Percentiles rank a stretch among this genome's conserved stretches.
phyloP scores from a whole-genome alignment of 768 basidiomycete species.

The Hortiboletus flavorubellus region DNA sequence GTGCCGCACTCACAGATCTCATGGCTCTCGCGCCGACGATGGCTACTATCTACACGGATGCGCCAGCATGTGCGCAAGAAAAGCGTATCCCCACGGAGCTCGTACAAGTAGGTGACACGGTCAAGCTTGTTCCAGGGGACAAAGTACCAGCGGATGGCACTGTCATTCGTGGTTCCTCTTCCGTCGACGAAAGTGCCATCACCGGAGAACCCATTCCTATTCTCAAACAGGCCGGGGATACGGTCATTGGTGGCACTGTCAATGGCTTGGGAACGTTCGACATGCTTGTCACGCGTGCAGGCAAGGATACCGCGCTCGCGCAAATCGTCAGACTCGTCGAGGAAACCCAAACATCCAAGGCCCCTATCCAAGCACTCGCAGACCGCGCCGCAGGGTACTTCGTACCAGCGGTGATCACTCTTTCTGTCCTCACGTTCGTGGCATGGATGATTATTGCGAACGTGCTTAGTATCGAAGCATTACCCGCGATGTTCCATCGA shows the following conservation, averaged over 20 bases:
- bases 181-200: conserved; percentile 93
- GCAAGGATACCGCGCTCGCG: conserved; percentile 92
- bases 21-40: conserved; percentile 95
- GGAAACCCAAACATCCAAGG: conserved; percentile 96
- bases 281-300: conserved; percentile 92
- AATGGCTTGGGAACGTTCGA: conserved; percentile 98
- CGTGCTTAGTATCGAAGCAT: conserved; percentile 47
- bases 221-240: conserved; percentile 77
- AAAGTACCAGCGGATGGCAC: conserved; percentile 95
- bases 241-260: conserved; percentile 94
- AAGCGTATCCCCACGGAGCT: conserved; percentile 93
- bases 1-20: conserved; percentile 92
- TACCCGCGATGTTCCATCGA: conserved; percentile 83
- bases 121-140: conserved; percentile 95
- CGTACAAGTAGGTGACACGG: conserved; percentile 88
- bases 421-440: conserved; percentile 78
- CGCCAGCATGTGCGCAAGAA: conserved; percentile 74
- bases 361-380: conserved; percentile 96
- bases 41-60: conserved; percentile 93
- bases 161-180: conserved; percentile 81
- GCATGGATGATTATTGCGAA: conserved; percentile 77
- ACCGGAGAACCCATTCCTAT: conserved; percentile 93
- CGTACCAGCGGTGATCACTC: conserved; percentile 85
- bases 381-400: conserved; percentile 94
- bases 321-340: conserved; percentile 98